Conservation (phyloP, 225 moss, liverwort and hornwort genomes). For the Polytrichum commune region DNA sequence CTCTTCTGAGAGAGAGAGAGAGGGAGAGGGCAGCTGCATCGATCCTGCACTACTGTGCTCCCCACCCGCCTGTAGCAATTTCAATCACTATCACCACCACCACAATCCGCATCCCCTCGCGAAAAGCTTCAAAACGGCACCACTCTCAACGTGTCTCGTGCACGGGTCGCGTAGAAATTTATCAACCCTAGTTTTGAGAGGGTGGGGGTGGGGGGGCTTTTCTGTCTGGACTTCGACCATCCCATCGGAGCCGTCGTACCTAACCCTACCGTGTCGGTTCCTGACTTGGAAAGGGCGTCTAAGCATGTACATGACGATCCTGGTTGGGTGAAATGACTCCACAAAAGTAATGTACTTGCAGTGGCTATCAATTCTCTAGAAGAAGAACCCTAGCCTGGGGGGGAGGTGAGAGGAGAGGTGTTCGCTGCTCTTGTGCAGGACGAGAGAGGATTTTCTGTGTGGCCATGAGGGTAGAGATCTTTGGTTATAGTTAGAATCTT, state of each 20-base stretch:
- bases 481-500: conserved; percentile 14
- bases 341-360: conserved; percentile 14
- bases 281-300: not conserved
- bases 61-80: not conserved
- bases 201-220: not conserved
- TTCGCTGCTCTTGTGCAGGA: not conserved
- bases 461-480: conserved; percentile 15
- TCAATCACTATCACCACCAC: not conserved
- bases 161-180: not conserved
- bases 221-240: not conserved
- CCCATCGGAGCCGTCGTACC: not conserved
- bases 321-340: not conserved
- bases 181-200: conserved; percentile 6
- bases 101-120: not conserved
- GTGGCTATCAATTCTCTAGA: conserved; percentile 21
- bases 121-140: conserved; percentile 5
- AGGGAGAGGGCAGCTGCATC: not conserved
- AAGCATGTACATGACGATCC: not conserved
- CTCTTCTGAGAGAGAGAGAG: not conserved
- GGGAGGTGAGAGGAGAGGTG: not conserved
- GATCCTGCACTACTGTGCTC: not conserved
- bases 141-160: not conserved
- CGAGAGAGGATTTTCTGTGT: not conserved
- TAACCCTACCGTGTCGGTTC: not conserved
- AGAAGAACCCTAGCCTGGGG: conserved; percentile 11